These are phyloP conservation scores for Patellaria atrata DNA, from an alignment of 495 filamentous ascomycete genomes.

Conservation along the genomic window DNA sequence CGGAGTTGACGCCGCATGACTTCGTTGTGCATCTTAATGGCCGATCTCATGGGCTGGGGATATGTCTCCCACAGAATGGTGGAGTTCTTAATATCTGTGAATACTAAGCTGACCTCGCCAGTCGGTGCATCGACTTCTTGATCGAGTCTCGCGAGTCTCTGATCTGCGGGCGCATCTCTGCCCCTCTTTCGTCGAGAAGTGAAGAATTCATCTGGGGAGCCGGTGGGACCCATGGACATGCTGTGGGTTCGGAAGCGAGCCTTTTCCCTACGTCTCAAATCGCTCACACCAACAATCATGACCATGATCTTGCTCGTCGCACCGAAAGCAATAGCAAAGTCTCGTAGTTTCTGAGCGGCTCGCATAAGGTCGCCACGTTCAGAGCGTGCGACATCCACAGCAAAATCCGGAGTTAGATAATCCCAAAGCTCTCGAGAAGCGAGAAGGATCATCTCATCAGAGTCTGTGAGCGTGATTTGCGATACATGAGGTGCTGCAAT, in stretches of 20 bases:
- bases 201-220: conserved; percentile 52
- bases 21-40: conserved; percentile 92
- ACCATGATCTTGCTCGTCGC: conserved; percentile 94
- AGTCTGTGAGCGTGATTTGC: conserved; percentile 65
- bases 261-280: conserved; percentile 69
- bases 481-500: conserved; percentile 80
- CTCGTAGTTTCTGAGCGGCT: conserved; percentile 87
- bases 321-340: conserved; percentile 91
- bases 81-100: conserved; percentile 98
- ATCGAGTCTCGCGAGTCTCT: conserved; percentile 68
- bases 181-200: conserved; percentile 44
- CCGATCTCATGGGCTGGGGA: conserved; percentile 84
- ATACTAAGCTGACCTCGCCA: conserved; percentile 83
- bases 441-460: conserved; percentile 86
- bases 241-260: conserved; percentile 58
- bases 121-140: conserved; percentile 78
- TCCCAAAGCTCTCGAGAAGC: conserved; percentile 93
- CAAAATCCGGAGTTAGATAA: conserved; percentile 70
- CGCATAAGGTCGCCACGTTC: conserved; percentile 84
- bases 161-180: conserved; percentile 59
- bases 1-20: conserved; percentile 86
- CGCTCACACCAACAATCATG: conserved; percentile 86
- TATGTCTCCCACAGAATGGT: conserved; percentile 95
- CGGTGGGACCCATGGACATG: conserved; percentile 65
- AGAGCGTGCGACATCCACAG: conserved; percentile 77